phyloP scores from a whole-genome alignment of 129 eudicot species.

The Smallanthus sonchifolius region DNA sequence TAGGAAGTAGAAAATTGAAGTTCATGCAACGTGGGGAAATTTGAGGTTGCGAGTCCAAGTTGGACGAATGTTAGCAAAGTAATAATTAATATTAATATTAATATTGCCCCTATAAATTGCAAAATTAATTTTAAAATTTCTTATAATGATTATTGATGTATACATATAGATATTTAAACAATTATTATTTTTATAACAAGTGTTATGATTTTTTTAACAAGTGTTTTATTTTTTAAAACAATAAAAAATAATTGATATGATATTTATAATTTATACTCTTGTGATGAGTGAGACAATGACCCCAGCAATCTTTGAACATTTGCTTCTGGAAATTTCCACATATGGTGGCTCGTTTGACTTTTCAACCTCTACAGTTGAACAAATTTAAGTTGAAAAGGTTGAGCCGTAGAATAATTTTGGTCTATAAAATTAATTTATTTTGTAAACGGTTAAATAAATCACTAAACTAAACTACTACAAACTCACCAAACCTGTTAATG shows the following conservation, averaged over 20 bases:
- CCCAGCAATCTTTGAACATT: conserved; percentile 20
- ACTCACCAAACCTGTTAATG: not conserved
- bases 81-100: not conserved
- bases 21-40: conserved; percentile 20
- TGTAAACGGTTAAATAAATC: not conserved
- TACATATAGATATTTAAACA: not conserved
- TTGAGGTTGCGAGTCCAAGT: conserved; percentile 31
- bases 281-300: conserved; percentile 14
- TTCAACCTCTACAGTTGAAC: conserved; percentile 20
- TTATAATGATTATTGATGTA: not conserved
- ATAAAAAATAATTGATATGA: no score
- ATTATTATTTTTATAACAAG: no score
- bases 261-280: not conserved
- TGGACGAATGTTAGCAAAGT: conserved; percentile 1
- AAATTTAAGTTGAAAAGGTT: not conserved
- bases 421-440: not conserved
- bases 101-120: not conserved
- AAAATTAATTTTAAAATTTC: not conserved
- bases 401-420: not conserved
- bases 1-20: conserved; percentile 11
- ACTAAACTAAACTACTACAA: not conserved
- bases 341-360: conserved; percentile 27
- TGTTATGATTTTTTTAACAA: no score
- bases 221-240: no score
- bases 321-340: conserved; percentile 13